Base-by-base conservation (phyloP, 768 basidiomycete species). In the Filobasidium wieringae region DNA sequence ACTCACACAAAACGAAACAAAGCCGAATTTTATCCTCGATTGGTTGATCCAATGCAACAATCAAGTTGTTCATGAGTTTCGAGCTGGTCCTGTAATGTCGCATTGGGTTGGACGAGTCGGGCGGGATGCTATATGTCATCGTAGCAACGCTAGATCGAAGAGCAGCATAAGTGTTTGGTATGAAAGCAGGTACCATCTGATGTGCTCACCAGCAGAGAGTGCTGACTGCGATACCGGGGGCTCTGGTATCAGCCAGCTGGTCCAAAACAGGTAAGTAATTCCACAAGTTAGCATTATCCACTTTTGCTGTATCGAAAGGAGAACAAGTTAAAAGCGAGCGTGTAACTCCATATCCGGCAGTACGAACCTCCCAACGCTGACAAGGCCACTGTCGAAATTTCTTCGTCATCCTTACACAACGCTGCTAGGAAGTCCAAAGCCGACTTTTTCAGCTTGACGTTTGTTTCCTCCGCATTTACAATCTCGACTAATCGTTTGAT, bases 1-100 rank as follows among this genome's bases (percentile, higher is more conserved):
- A 37, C n/a, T n/a, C 36, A 9, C 24, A 19, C 22, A 47, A 24
- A 27, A 47, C 43, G 66, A 85, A 86, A 68, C 87, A 88, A 0
- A 86, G 84, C 68, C 80, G 84, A 1, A 81, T 82, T 32, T 80
- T 78, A 17, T 72, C 78, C 43, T 70, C 70, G 17, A 57, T n/a
- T 0, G 31, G 14, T 22, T 27, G 26, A 26, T 49, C 58, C 12
- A 59, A 24, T 41, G 53, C 19, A 12, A 22, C 40, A 9, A 57
- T 40, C 55, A 57, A 27, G 19, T 19, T 22, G n/a, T 26, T 49
- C 17, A 39, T 41, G n/a, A 26, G 22, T 15, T 24, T 15, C 27
- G 40, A n/a, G 17, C 24, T 27, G 19, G 22, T 27, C 24, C 29
- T 40, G 37, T 40, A 40, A 17, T 40, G 15, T 4, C 37, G 37